Evolutionary conservation across 345 rosid species (phyloP), one percentile per base, ranked within the genome.

Genomic region (Raphanus sativus): DNA sequence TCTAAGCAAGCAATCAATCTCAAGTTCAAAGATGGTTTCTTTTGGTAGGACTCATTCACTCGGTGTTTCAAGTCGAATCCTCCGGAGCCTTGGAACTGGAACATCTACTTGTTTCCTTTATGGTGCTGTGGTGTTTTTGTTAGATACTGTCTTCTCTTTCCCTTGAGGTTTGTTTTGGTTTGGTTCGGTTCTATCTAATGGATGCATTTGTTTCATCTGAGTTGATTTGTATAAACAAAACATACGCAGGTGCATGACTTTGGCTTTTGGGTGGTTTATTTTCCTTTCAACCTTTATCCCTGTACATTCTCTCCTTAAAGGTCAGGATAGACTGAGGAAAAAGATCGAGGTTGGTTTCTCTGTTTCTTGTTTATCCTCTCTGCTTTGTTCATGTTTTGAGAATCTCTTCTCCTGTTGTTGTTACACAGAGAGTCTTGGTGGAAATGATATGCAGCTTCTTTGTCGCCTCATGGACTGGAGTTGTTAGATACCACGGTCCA

Each of bases 401-500:
- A 10, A 38, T 9, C 1, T 38, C 28, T 24, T 58, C 10, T 15
- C 40, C n/a, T 2, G 9, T 4, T 2, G 8, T 15, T 75, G 29
- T 69, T 77, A 72, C 67, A 21, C 86, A 93, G 98, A 90, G 99
- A 90, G 74, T 82, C 68, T 85, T 93, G 88, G 97, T 93, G 88
- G 98, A 96, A 87, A 81, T 96, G 84, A 93, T 96, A 13, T 93
- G 99, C 88, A 90, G 98, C 84, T 96, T 93, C 85, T 96, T 93
- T 85, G 98, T 96, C 70, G 98, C 97, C 36, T 96, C 99, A 21
- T 96, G 99, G 99, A 91, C 99, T 58, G 97, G 99, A 50, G 96
- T 87, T 62, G 96, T 93, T 61, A 93, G 84, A 75, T 93, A 93
- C 84, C 97, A 91, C 50, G 98, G 98, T 28, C 98, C 97, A 15